These are phyloP conservation scores for Panaeolus papilionaceus DNA, from an alignment of 768 basidiomycete species.

Conservation along the genomic window DNA sequence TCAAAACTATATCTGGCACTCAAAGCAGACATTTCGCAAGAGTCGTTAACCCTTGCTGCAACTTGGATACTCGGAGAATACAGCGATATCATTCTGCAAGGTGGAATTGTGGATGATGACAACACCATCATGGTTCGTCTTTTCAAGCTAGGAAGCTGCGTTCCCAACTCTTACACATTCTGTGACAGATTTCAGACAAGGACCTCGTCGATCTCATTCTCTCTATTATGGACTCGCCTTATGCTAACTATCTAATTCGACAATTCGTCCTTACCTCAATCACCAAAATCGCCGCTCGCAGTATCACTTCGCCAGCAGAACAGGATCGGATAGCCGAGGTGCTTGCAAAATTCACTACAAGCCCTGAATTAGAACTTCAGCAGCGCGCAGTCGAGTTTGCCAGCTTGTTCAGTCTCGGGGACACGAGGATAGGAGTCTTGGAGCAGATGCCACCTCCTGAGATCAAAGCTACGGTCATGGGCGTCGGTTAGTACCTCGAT, in stretches of 20 bases:
- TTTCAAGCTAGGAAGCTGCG: neutral
- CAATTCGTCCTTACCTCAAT: constrained; percentile 92
- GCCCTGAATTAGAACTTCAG: constrained; percentile 92
- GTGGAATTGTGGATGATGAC: constrained; percentile 80
- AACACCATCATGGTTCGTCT: constrained; percentile 66
- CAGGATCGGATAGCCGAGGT: constrained; percentile 83
- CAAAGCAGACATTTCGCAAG: constrained; percentile 92
- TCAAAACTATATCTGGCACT: constrained; percentile 91
- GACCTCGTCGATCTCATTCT: constrained; percentile 88
- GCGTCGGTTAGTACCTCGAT: constrained; percentile 63
- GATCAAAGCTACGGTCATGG: constrained; percentile 96
- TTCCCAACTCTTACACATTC: neutral
- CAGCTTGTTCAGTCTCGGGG: constrained; percentile 77
- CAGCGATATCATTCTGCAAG: constrained; percentile 86
- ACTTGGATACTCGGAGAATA: constrained; percentile 99
- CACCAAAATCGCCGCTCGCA: constrained; percentile 88
- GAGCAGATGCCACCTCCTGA: constrained; percentile 99
- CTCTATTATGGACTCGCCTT: constrained; percentile 91
- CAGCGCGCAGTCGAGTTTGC: constrained; percentile 97
- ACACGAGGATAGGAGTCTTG: constrained; percentile 82
- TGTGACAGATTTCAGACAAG: constrained; percentile 70
- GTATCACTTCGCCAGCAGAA: constrained; percentile 66
- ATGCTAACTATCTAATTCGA: constrained; percentile 87
- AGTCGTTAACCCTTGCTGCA: constrained; percentile 90
- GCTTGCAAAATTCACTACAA: constrained; percentile 83